Evolutionary conservation across 208 protist genomes (phyloP).

Genomic region (Wallacemonas rigidus): DNA sequence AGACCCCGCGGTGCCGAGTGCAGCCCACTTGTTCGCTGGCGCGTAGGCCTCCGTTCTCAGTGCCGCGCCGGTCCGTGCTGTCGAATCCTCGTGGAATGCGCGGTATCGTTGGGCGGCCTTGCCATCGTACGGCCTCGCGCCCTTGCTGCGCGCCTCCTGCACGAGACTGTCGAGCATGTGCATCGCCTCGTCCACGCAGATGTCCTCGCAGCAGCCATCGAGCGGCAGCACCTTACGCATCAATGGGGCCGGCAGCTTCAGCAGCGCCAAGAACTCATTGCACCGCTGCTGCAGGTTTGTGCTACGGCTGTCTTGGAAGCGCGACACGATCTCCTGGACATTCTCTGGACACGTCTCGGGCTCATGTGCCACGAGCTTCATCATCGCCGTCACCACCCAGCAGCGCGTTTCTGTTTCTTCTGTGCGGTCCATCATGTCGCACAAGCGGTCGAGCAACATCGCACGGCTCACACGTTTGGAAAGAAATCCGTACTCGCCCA

Average conservation of each 20-base stretch:
- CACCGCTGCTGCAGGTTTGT: constrained; percentile 79
- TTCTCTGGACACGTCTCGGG: constrained; percentile 33
- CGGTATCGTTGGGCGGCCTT: constrained; percentile 3
- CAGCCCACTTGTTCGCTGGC: constrained; percentile 24
- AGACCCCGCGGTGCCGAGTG: constrained; percentile 14
- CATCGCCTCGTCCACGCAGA: constrained; percentile 59
- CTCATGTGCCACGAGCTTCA: constrained; percentile 68
- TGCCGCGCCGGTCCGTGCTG: constrained; percentile 16
- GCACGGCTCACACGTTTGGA: constrained; percentile 35
- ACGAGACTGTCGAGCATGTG: constrained; percentile 58
- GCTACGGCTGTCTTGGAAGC: constrained; percentile 55
- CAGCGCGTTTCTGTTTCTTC: constrained; percentile 42
- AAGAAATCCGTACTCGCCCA: constrained; percentile 95
- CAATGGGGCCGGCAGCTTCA: constrained; percentile 32
- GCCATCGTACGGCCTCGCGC: constrained; percentile 51
- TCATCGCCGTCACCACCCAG: constrained; percentile 78
- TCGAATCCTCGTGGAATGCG: constrained; percentile 4
- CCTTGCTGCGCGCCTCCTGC: constrained; percentile 33
- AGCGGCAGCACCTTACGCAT: constrained; percentile 61
- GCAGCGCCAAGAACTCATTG: constrained; percentile 70
- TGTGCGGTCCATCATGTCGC: constrained; percentile 64
- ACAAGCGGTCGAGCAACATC: constrained; percentile 69
- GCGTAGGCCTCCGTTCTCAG: constrained; percentile 47
- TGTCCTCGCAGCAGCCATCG: constrained; percentile 77
- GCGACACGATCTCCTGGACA: constrained; percentile 46